Percentiles rank a stretch among this genome's conserved stretches.
These are phyloP conservation scores for Spergularia bocconei DNA, from an alignment of 148 eudicot species.

Conservation along the genomic window DNA sequence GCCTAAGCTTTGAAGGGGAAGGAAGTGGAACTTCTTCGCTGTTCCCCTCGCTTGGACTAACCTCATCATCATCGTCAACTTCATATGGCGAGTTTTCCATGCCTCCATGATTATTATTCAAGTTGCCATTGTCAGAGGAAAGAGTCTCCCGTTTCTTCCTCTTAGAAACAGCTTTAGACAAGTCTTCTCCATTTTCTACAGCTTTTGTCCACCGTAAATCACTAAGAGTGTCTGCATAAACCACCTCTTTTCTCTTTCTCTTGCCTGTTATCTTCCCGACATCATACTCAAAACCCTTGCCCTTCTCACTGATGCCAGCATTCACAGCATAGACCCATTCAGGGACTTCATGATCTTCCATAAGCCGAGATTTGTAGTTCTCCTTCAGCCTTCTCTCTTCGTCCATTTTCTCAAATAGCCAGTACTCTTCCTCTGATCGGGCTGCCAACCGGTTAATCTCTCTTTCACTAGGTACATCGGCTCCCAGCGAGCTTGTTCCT, in stretches of 20 bases:
- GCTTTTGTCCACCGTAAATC: conserved; percentile 76
- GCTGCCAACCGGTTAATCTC: conserved; percentile 96
- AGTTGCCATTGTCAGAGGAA: conserved; percentile 17
- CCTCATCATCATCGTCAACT: conserved; percentile 41
- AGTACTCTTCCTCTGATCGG: conserved; percentile 89
- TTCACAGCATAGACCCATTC: conserved; percentile 78
- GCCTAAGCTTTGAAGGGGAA: conserved; percentile 37
- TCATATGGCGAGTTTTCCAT: conserved; percentile 26
- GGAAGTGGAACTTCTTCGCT: conserved; percentile 43
- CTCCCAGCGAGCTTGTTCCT: conserved; percentile 89
- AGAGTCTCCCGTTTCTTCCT: conserved; percentile 47
- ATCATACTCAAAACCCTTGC: conserved; percentile 74
- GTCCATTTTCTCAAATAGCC: conserved; percentile 96
- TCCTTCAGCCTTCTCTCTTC: conserved; percentile 84
- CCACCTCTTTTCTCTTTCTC: conserved; percentile 81
- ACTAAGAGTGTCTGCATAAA: conserved; percentile 70
- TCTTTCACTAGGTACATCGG: conserved; percentile 93
- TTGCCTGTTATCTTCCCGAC: conserved; percentile 67
- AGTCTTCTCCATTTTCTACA: conserved; percentile 65
- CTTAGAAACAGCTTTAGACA: conserved; percentile 29
- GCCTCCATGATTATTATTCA: conserved; percentile 16
- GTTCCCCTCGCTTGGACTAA: conserved; percentile 48
- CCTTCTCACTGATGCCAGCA: conserved; percentile 53
- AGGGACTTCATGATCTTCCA: conserved; percentile 91
- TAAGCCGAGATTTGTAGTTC: conserved; percentile 79